Conservation (phyloP, 176 grass and related monocot genomes). For the Ensete glaucum region DNA sequence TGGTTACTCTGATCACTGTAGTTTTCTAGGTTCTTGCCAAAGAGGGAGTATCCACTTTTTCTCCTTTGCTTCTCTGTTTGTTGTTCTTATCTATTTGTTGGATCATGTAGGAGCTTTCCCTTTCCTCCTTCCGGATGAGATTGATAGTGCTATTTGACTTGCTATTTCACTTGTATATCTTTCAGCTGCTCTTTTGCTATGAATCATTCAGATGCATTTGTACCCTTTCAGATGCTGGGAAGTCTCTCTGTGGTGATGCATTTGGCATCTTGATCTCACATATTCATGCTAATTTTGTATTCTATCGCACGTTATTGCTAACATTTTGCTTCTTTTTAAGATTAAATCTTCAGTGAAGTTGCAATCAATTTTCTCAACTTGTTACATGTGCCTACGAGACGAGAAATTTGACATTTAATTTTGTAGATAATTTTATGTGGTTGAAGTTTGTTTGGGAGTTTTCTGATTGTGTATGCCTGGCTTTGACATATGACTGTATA, state of each 20-base stretch:
- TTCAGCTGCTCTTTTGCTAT: neutral
- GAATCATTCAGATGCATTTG: neutral
- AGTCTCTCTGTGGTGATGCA: neutral
- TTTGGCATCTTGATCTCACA: too few species aligned
- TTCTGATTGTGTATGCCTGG: too few species aligned
- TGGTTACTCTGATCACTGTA: neutral
- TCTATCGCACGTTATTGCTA: too few species aligned
- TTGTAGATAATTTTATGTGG: too few species aligned
- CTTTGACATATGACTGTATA: too few species aligned
- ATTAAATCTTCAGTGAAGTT: too few species aligned
- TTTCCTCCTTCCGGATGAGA: neutral
- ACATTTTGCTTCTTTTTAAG: too few species aligned
- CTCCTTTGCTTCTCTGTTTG: neutral
- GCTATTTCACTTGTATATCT: neutral
- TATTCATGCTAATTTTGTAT: neutral
- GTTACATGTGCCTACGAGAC: too few species aligned
- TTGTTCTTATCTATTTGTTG: neutral
- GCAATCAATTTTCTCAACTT: too few species aligned
- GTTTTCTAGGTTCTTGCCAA: neutral
- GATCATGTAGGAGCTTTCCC: neutral
- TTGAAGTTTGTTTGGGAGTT: too few species aligned
- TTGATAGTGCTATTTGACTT: neutral
- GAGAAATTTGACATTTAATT: too few species aligned
- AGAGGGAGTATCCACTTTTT: neutral
- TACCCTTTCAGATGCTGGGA: neutral